Base-by-base conservation (phyloP, 2,329 filamentous ascomycete species). In the Pseudocercospora fijiensis region DNA sequence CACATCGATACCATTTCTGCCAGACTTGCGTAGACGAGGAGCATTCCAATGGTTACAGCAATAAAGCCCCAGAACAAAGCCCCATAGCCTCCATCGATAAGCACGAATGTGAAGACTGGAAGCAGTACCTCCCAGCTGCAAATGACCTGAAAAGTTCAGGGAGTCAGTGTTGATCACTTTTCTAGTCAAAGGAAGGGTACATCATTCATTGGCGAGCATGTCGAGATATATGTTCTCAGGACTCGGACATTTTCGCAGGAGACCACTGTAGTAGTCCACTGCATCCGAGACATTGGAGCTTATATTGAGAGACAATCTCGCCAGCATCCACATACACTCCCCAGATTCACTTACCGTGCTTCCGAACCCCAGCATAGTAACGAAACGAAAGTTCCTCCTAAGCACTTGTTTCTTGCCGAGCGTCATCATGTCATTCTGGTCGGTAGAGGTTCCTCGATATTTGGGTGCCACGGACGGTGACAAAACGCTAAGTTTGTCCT, bases 361-460 rank as follows among this genome's bases (percentile, higher is more conserved):
- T 47, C 61, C 61, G 57, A 63, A 63, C 0, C 61, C 61, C n/a
- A 63, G 61, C 10, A 63, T 60, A n/a, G 61, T 55, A 18, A 63
- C 22, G 51, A 63, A 63, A 28, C 52, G 61, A 11, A 63, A 63
- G 41, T 63, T 63, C 16, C 61, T 33, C 33, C 52, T 51, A 4
- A 22, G 45, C 68, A 51, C 58, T 56, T 71, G 69, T 26, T 68
- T 55, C 45, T 67, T 67, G 20, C 69, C 69, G 26, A 71, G 58
- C n/a, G 62, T 61, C 52, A 64, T 62, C 68, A 71, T 71, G 7
- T 69, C 68, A 24, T 63, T 65, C 30, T 60, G 64, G 53, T 71
- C 69, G 4, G 65, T 67, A 27, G 56, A 60, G 24, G 69, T 69
- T 0, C 68, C 69, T 55, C 66, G 68, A 62, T 64, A 70, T 62